Conservation (phyloP, 225 moss, liverwort and hornwort species). For the Pleurozium schreberi region DNA sequence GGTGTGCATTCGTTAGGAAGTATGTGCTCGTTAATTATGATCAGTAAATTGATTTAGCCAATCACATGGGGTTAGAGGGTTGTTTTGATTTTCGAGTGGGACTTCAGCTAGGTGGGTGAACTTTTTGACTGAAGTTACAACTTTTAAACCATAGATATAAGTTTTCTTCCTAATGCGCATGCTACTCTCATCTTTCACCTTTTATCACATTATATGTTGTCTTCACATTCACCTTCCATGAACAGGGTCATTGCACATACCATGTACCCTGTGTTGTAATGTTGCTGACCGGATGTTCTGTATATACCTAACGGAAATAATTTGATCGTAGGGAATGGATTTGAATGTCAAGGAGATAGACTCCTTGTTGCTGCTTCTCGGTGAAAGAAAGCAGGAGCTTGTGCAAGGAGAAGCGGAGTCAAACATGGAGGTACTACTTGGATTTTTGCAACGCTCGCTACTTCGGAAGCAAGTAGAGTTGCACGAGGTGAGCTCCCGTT, state of each 20-base stretch:
- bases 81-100: background rate
- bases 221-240: background rate
- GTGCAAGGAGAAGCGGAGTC: slow-evolving; percentile 60
- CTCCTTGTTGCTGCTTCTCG: slow-evolving; percentile 45
- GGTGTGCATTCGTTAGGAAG: background rate
- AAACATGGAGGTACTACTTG: slow-evolving; percentile 59
- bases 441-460: slow-evolving; percentile 61
- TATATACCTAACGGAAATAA: background rate
- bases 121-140: background rate
- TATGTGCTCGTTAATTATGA: background rate
- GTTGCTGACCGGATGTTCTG: background rate
- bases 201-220: background rate
- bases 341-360: slow-evolving; percentile 66
- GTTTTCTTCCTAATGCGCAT: background rate
- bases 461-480: slow-evolving; percentile 55
- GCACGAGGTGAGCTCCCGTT: slow-evolving; percentile 48
- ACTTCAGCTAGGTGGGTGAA: background rate
- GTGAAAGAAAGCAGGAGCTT: slow-evolving; percentile 61
- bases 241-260: background rate
- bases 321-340: slow-evolving; percentile 38
- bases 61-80: background rate
- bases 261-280: background rate
- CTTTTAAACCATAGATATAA: background rate
- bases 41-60: background rate
- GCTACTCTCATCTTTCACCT: background rate